A percentile compares a stretch with the other conserved stretches of the same genome.
Evolutionary conservation across 192 early-diverging fungal species (phyloP).

Genomic region (Entomortierella beljakovae): DNA sequence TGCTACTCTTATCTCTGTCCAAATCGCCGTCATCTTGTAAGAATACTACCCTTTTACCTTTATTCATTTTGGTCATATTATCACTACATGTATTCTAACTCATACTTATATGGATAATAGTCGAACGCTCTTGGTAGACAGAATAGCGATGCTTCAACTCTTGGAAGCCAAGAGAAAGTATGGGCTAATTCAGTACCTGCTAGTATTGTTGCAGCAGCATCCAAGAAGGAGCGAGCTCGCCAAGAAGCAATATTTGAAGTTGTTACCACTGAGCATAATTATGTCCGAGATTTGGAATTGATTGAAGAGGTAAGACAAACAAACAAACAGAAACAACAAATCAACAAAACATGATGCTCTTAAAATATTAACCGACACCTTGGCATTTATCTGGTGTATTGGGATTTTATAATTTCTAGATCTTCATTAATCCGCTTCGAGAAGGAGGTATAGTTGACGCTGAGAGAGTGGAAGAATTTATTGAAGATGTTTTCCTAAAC

Average conservation of each 20-base stretch:
- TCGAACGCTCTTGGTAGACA: slow-evolving; percentile 25
- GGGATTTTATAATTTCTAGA: too few species aligned
- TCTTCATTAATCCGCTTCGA: slow-evolving; percentile 31
- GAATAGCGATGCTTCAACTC: slow-evolving; percentile 62
- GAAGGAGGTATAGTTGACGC: slow-evolving; percentile 32
- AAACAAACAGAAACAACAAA: neutral
- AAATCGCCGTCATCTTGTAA: slow-evolving; percentile 21
- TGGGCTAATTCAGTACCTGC: slow-evolving; percentile 85
- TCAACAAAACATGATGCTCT: too few species aligned
- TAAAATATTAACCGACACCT: too few species aligned
- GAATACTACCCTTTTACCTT: neutral
- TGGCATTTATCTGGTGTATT: too few species aligned
- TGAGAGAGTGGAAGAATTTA: slow-evolving; percentile 61
- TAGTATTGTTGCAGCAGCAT: slow-evolving; percentile 76
- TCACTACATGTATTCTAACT: neutral
- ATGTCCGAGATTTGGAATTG: slow-evolving; percentile 86
- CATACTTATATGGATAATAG: neutral
- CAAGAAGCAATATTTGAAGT: slow-evolving; percentile 98
- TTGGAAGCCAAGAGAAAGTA: slow-evolving; percentile 34
- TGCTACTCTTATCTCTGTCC: slow-evolving; percentile 43
- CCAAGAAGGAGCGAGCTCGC: slow-evolving; percentile 78
- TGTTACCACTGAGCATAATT: slow-evolving; percentile 90
- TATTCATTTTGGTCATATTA: slow-evolving; percentile 3
- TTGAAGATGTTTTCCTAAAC: slow-evolving; percentile 79
- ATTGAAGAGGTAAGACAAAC: slow-evolving; percentile 74